Base-by-base conservation (phyloP, 257 asterid genomes). In the Fraxinus quadrangulata region DNA sequence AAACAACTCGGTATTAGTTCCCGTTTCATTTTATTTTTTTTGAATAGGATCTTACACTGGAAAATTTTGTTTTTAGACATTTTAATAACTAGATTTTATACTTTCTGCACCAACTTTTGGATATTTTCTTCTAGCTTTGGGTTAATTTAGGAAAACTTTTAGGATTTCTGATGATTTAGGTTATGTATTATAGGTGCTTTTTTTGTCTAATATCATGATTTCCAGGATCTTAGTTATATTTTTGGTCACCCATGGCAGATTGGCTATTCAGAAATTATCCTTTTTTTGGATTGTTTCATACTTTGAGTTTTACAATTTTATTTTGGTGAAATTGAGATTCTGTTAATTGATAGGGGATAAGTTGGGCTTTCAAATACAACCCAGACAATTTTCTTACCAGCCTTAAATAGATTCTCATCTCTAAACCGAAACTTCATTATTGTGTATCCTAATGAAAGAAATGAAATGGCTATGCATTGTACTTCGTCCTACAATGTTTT, bases 121-220 rank as follows among this genome's bases (percentile, higher is more conserved):
- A 83, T 83, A 82, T 79, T 67, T 63, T 68, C 61, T 61, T 74
- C 77, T 66, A 7, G 66, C 78, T 59, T 47, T 39, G 74, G 77
- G 49, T 68, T 73, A 39, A 61, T 76, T 78, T 40, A 9, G 70
- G 66, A 77, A 59, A 72, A 14, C 4, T 54, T 23, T 68, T 30
- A 3, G 40, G 51, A 13, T 47, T 10, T 69, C 45, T 49, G 31
- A 37, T 5, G 6, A 34, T 51, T 23, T 75, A 9, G 24, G 33
- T 71, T 40, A 17, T 28, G 47, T 7, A 16, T 12, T 30, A 3
- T 5, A 23, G 42, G 33, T 36, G 12, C 49, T 39, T 70, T 39
- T 36, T 37, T 36, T 9, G 7, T 39, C n/a, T 21, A 4, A 9
- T 28, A 28, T 71, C 11, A 21, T 71, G 12, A 51, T 24, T 71